Base-by-base conservation (phyloP, 2,329 filamentous ascomycete genomes). In the Sarocladium strictum region DNA sequence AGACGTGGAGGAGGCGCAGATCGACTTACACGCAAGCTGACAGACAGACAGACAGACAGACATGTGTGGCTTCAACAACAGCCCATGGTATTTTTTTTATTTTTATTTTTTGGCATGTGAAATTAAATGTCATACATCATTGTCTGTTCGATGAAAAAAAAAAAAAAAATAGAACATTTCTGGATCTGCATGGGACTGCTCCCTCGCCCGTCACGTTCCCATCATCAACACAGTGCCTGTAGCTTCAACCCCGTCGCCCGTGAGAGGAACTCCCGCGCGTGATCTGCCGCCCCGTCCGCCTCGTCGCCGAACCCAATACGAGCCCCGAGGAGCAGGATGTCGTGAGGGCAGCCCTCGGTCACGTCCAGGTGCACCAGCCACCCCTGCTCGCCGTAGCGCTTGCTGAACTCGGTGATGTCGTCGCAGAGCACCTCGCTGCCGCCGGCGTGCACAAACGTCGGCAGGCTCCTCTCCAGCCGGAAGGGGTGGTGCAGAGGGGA, bases 381-480 rank as follows among this genome's bases (percentile, higher is more conserved):
- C 2, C 62, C 61, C 7, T 21, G 26, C 23, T 57, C 53, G 14
- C 45, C 21, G 56, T 59, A 60, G 11, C 40, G 40, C 55, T 54
- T 29, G 17, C 47, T 55, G 24, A 63, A 56, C 14, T 58, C 55
- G 52, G 53, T n/a, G 45, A 61, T 61, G 14, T 64, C 63, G 27
- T 58, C 56, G 54, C 41, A 54, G 27, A 64, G 56, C 6, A 62
- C 57, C 55, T 65, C 62, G 4, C 53, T 26, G 11, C 57, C 56
- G 1, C 62, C 63, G 14, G 54, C 61, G 27, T 64, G 58, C 12
- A 65, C 54, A 50, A 60, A 65, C 29, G 62, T 58, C 3, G 63
- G 61, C 11, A 60, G 50, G 7, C 24, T 53, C 1, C 12, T 50
- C 11, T 52, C 45, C 19, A 57, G 21, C 43, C 26, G 11, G 56